Evolutionary conservation across 2,329 filamentous ascomycete genomes (phyloP).

Genomic region (Cladophialophora chaetospira): DNA sequence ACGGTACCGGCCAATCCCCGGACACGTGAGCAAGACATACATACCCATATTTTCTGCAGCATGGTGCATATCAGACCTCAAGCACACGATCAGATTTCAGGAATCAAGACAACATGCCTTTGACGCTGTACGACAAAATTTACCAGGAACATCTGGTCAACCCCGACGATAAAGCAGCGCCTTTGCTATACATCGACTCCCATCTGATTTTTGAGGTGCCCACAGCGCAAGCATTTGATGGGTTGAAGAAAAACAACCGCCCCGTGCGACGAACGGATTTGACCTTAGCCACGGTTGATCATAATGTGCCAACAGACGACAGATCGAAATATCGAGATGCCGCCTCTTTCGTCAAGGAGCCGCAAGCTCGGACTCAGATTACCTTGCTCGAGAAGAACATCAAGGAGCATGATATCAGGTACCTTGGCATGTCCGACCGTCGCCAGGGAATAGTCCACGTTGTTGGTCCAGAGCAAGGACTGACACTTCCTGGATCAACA

Average conservation of each 20-base stretch:
- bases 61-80: not conserved
- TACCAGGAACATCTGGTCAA: conserved; percentile 17
- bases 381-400: conserved; percentile 95
- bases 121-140: conserved; percentile 17
- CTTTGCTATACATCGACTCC: conserved; percentile 61
- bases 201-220: conserved; percentile 98
- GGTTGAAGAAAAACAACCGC: conserved; percentile 81
- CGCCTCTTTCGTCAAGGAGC: conserved; percentile 88
- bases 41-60: not conserved
- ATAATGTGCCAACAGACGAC: conserved; percentile 92
- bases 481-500: conserved; percentile 93
- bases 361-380: conserved; percentile 89
- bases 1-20: conserved; percentile 13
- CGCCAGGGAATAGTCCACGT: conserved; percentile 97
- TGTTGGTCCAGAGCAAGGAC: conserved; percentile 96
- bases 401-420: conserved; percentile 91
- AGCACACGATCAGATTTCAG: conserved; percentile 9
- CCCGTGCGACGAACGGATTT: conserved; percentile 90
- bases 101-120: conserved; percentile 10
- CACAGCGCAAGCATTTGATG: conserved; percentile 98
- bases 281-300: conserved; percentile 92
- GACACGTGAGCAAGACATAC: conserved; percentile 5
- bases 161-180: conserved; percentile 10
- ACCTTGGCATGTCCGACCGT: conserved; percentile 93
- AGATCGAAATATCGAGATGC: conserved; percentile 92